phyloP scores from a whole-genome alignment of 176 grass and related monocot genomes.

The Triticum monococcum region DNA sequence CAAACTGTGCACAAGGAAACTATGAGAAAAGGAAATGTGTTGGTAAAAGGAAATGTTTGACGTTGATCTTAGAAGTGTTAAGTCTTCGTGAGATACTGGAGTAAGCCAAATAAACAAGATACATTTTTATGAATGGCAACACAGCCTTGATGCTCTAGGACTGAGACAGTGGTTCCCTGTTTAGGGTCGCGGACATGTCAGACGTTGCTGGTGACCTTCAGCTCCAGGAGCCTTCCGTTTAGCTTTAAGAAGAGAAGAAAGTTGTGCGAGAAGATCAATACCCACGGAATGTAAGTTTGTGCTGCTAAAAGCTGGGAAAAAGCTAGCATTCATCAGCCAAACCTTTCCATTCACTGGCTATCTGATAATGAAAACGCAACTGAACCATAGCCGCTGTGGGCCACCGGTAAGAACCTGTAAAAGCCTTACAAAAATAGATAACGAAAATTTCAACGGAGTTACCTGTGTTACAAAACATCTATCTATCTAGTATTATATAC shows the following conservation, averaged over 20 bases:
- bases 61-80: neutral
- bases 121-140: neutral
- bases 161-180: neutral
- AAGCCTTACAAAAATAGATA: no score
- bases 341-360: no score
- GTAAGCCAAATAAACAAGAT: neutral
- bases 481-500: no score
- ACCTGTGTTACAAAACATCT: no score
- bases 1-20: no score
- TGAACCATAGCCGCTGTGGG: no score
- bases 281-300: neutral
- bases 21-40: no score
- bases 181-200: neutral
- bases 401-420: no score
- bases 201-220: neutral
- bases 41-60: neutral
- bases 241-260: neutral
- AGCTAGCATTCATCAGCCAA: no score
- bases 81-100: neutral
- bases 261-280: neutral
- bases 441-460: no score
- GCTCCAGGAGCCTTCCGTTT: fast-evolving
- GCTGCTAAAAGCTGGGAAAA: no score
- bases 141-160: neutral
- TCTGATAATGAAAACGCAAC: no score